A percentile compares a stretch with the other conserved stretches of the same genome.
Evolutionary conservation across 75 land plant species (phyloP).

Genomic region (Pinus taeda): DNA sequence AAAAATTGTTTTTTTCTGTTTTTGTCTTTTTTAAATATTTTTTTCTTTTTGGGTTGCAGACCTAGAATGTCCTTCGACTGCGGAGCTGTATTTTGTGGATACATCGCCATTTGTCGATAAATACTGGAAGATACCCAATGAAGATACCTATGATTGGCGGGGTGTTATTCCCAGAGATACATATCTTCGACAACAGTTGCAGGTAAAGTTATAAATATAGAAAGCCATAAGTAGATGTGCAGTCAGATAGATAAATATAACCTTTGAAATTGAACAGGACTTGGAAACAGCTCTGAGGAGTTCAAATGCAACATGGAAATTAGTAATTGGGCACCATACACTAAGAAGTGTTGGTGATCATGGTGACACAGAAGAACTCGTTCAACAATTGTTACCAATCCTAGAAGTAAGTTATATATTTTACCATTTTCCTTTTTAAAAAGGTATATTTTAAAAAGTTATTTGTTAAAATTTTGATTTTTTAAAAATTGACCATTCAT

Average conservation of each 20-base stretch:
- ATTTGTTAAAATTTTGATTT: no score
- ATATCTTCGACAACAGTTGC: slow-evolving; percentile 29
- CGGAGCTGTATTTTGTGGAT: slow-evolving; percentile 45
- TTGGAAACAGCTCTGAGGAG: slow-evolving; percentile 45
- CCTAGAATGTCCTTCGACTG: slow-evolving; percentile 21
- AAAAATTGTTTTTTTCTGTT: no score
- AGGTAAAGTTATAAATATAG: slow-evolving; percentile 11
- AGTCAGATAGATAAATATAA: neutral
- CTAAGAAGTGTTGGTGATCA: slow-evolving; percentile 81
- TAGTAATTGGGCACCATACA: slow-evolving; percentile 93
- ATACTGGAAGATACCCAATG: slow-evolving; percentile 24
- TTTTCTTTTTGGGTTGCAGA: neutral
- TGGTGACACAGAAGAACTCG: slow-evolving; percentile 72
- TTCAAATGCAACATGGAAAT: slow-evolving; percentile 87
- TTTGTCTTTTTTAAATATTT: no score
- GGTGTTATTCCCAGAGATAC: slow-evolving; percentile 28
- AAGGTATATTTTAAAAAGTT: no score
- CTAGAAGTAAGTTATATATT: slow-evolving; percentile 40
- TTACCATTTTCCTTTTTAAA: no score
- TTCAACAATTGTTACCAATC: slow-evolving; percentile 59
- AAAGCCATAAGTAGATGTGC: neutral
- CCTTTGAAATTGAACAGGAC: slow-evolving; percentile 34
- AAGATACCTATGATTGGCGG: slow-evolving; percentile 41
- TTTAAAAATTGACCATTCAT: no score
- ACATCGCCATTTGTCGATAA: slow-evolving; percentile 43